Evolutionary conservation across 495 filamentous ascomycete species (phyloP).

Genomic region (Penicillium canescens): DNA sequence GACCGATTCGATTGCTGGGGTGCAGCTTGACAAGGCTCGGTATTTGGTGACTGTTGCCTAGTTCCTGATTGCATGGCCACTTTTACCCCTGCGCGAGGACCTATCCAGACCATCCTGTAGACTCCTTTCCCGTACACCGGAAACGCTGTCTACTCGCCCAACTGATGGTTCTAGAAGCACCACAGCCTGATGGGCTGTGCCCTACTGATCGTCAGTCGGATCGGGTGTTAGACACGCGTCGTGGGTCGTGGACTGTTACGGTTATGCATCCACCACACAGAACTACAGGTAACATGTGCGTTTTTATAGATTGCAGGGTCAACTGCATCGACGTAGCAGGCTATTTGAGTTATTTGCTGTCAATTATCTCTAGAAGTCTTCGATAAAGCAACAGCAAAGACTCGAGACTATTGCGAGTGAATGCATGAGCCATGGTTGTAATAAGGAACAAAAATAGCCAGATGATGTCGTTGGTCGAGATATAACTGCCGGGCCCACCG

Average conservation of each 20-base stretch:
- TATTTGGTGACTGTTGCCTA: neutral
- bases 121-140: neutral
- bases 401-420: neutral
- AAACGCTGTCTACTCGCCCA: neutral
- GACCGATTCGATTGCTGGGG: neutral
- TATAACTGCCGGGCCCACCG: conserved; percentile 5
- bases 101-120: neutral
- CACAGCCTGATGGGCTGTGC: conserved; percentile 3
- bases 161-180: conserved; percentile 9
- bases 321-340: neutral
- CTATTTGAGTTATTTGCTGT: neutral
- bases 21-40: neutral
- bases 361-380: neutral
- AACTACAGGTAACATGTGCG: neutral
- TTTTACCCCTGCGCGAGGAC: neutral
- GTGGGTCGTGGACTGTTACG: conserved; percentile 6
- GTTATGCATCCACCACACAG: neutral
- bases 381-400: neutral
- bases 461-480: conserved; percentile 11
- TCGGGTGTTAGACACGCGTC: conserved; percentile 11
- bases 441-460: conserved; percentile 17
- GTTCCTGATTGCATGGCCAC: neutral
- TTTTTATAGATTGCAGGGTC: neutral
- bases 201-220: conserved; percentile 7
- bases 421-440: conserved; percentile 4